Conservation (phyloP, 2,329 filamentous ascomycete genomes). For the Cryphonectria parasitica region DNA sequence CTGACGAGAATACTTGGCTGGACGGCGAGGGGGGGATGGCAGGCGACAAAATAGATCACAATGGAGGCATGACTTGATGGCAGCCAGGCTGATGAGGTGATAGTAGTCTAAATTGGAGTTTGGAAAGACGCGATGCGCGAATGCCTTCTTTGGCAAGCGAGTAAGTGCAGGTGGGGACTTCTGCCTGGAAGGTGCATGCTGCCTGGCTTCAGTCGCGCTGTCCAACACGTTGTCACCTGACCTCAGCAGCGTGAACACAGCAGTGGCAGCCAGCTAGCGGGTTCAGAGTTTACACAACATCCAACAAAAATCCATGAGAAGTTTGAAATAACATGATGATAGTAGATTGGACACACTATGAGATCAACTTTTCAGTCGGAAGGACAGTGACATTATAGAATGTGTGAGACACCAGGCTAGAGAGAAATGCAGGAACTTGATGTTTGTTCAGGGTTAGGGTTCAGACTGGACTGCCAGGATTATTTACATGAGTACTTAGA, state of each 20-base stretch:
- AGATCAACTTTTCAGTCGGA: neutral
- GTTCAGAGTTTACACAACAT: neutral
- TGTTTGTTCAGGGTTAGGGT: neutral
- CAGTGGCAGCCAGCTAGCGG: neutral
- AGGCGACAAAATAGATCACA: neutral
- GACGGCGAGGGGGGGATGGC: neutral
- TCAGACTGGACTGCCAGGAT: neutral
- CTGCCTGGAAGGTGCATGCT: neutral
- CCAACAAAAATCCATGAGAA: neutral
- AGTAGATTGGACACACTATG: neutral
- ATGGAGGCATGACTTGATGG: neutral
- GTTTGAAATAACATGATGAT: neutral
- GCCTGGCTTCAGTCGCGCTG: constrained; percentile 6
- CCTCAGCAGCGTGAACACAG: neutral
- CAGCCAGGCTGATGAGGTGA: neutral
- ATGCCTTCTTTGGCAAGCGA: neutral
- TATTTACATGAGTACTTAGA: no score
- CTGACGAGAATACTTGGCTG: neutral
- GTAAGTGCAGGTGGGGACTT: neutral
- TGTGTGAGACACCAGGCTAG: neutral
- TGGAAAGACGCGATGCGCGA: constrained; percentile 1
- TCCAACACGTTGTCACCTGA: constrained; percentile 10
- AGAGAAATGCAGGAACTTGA: neutral
- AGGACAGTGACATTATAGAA: neutral
- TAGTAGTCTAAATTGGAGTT: neutral